phyloP scores from a whole-genome alignment of 768 basidiomycete species.

The Hydnum rufescens region DNA sequence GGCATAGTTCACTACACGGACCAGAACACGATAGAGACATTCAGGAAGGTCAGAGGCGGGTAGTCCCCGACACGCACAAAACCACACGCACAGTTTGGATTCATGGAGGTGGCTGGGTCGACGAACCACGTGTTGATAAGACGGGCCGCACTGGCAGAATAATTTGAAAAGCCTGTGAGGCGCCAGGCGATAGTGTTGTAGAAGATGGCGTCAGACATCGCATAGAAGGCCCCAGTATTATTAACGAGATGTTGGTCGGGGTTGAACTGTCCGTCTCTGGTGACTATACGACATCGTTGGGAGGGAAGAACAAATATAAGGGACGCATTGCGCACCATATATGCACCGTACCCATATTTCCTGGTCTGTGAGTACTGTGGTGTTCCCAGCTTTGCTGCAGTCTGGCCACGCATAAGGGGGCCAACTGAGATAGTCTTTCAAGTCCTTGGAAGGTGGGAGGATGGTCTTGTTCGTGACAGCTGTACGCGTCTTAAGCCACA shows the following conservation, averaged over 20 bases:
- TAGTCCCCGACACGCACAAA: neutral
- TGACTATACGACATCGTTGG: slow-evolving; percentile 6
- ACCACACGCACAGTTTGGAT: slow-evolving; percentile 20
- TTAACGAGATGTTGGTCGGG: slow-evolving; percentile 39
- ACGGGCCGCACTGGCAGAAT: slow-evolving; percentile 25
- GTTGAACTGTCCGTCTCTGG: slow-evolving; percentile 41
- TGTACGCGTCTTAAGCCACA: neutral
- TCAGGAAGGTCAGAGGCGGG: neutral
- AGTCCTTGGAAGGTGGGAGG: slow-evolving; percentile 6
- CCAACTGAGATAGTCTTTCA: slow-evolving; percentile 12
- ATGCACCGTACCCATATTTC: slow-evolving; percentile 39
- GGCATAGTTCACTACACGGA: slow-evolving; percentile 31
- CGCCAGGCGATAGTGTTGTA: slow-evolving; percentile 40
- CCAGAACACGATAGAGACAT: neutral
- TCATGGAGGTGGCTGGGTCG: slow-evolving; percentile 37
- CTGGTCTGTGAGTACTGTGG: slow-evolving; percentile 32
- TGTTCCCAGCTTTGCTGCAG: slow-evolving; percentile 37
- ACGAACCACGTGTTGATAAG: slow-evolving; percentile 42
- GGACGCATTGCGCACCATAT: slow-evolving; percentile 18
- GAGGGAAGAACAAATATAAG: neutral
- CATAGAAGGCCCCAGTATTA: slow-evolving; percentile 33
- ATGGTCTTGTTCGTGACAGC: slow-evolving; percentile 10
- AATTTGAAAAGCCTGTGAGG: slow-evolving; percentile 23
- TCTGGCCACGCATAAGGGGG: slow-evolving; percentile 31
- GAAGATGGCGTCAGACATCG: slow-evolving; percentile 37